Evolutionary conservation across 495 filamentous ascomycete genomes (phyloP).

Genomic region (Trichoderma reesei): DNA sequence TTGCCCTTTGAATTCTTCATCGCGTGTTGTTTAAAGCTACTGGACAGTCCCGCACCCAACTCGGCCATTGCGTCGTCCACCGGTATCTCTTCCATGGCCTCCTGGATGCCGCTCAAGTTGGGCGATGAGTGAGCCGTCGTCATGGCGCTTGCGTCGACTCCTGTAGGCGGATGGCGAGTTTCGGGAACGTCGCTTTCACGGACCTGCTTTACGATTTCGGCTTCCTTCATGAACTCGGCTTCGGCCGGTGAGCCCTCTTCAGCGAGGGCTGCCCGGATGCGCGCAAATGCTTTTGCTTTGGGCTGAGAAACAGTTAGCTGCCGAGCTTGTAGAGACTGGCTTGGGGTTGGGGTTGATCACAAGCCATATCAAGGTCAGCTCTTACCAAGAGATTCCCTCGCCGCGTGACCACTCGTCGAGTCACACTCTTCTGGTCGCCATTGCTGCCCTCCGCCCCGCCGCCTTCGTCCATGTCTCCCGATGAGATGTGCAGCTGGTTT

Average conservation of each 20-base stretch:
- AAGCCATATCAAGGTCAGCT: background rate
- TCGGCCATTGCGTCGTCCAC: conserved; percentile 54
- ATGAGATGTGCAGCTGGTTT: conserved; percentile 73
- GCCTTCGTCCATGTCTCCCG: conserved; percentile 38
- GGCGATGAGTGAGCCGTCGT: conserved; percentile 46
- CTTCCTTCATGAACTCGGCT: conserved; percentile 80
- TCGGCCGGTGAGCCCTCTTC: conserved; percentile 85
- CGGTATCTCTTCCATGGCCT: conserved; percentile 46
- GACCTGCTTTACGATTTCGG: conserved; percentile 89
- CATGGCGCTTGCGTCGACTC: conserved; percentile 22
- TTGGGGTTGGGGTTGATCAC: background rate
- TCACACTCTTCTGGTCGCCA: conserved; percentile 41
- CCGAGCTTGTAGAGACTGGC: background rate
- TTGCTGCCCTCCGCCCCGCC: conserved; percentile 30
- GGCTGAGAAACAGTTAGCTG: conserved; percentile 38
- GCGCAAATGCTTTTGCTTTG: conserved; percentile 89
- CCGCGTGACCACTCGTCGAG: conserved; percentile 66
- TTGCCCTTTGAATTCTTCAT: conserved; percentile 59
- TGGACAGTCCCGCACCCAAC: conserved; percentile 39
- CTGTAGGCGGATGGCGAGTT: conserved; percentile 14
- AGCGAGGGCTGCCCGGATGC: conserved; percentile 77
- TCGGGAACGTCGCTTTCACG: conserved; percentile 59
- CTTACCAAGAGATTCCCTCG: conserved; percentile 80
- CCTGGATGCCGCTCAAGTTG: conserved; percentile 29
- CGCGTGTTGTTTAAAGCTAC: conserved; percentile 63